phyloP scores from a whole-genome alignment of 208 protist species.

The Trypanosomatidae sp. region DNA sequence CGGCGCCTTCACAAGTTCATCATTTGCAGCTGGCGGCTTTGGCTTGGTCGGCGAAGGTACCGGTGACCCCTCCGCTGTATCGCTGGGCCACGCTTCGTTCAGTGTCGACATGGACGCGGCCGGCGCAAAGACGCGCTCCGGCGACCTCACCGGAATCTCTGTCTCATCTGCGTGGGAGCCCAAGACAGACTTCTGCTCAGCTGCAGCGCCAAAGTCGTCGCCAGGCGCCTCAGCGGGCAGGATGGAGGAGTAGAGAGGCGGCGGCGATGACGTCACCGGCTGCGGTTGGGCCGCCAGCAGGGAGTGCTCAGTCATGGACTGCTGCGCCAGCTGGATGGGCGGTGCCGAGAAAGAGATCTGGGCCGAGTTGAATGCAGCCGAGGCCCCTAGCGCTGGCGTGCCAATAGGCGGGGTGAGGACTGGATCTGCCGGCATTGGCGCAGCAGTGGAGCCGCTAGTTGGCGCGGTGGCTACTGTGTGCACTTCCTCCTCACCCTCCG shows the following conservation, averaged over 20 bases:
- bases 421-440: background rate
- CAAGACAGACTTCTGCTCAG: background rate
- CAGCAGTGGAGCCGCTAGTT: background rate
- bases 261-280: background rate
- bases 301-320: background rate
- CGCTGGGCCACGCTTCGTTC: slow-evolving; percentile 9
- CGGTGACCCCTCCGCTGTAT: slow-evolving; percentile 2
- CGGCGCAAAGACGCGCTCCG: slow-evolving; percentile 21
- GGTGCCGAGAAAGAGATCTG: background rate
- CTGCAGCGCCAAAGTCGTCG: background rate
- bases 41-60: slow-evolving; percentile 1
- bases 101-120: slow-evolving; percentile 19
- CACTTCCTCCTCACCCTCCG: background rate
- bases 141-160: slow-evolving; percentile 6
- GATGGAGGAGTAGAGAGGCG: background rate
- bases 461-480: background rate
- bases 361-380: background rate
- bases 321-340: background rate
- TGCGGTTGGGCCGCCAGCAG: background rate
- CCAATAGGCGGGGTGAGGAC: background rate
- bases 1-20: slow-evolving; percentile 9
- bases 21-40: background rate
- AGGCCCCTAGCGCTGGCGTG: background rate
- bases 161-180: background rate
- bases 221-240: background rate